Conservation (phyloP, 371 early-diverging fungal species). For the Lichtheimia ramosa region DNA sequence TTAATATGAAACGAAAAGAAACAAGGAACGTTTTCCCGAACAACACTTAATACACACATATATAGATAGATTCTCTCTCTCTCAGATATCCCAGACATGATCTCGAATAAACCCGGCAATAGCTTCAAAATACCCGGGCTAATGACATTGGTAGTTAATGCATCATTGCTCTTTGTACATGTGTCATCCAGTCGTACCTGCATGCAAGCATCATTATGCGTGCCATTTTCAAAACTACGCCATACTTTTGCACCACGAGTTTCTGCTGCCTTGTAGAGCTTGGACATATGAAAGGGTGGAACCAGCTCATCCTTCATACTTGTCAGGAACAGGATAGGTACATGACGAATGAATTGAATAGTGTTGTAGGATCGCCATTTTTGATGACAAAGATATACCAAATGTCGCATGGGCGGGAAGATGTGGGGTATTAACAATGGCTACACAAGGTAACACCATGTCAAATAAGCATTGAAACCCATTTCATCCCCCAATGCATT, state of each 20-base stretch:
- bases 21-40: slow-evolving; percentile 9
- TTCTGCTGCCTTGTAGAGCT: slow-evolving; percentile 63
- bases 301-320: slow-evolving; percentile 86
- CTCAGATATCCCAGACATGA: slow-evolving; percentile 13
- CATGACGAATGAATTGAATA: slow-evolving; percentile 62
- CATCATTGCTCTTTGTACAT: background rate
- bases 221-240: slow-evolving; percentile 79
- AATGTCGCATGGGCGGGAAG: slow-evolving; percentile 70
- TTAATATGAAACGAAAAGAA: slow-evolving; percentile 7
- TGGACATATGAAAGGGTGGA: slow-evolving; percentile 86
- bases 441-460: slow-evolving; percentile 27
- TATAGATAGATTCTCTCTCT: too few species aligned
- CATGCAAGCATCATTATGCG: slow-evolving; percentile 91
- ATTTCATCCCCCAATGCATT: background rate
- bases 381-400: slow-evolving; percentile 87
- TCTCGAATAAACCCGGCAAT: slow-evolving; percentile 56
- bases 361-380: slow-evolving; percentile 82
- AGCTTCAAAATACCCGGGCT: slow-evolving; percentile 83
- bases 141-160: slow-evolving; percentile 7
- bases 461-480: background rate
- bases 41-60: too few species aligned
- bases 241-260: slow-evolving; percentile 59
- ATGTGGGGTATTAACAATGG: slow-evolving; percentile 87
- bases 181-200: slow-evolving; percentile 23
- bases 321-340: slow-evolving; percentile 85